Conservation (phyloP, 2,329 filamentous ascomycete species). For the Talaromyces sp. region DNA sequence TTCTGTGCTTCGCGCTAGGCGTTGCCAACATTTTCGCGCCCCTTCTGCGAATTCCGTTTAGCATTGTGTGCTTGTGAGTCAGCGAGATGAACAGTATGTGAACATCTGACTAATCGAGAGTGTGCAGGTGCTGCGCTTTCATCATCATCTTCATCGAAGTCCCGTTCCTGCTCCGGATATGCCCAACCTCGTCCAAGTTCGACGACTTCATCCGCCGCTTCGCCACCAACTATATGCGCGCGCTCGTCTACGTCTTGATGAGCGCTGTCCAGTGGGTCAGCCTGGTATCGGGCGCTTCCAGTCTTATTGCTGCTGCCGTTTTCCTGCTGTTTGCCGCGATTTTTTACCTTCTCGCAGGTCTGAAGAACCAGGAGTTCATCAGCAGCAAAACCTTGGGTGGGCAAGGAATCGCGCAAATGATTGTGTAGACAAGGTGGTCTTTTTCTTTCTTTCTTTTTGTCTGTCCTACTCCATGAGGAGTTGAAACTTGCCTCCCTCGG, state of each 20-base stretch:
- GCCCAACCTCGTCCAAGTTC: conserved; percentile 86
- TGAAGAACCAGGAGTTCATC: conserved; percentile 43
- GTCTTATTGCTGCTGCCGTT: conserved; percentile 79
- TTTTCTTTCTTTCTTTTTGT: not conserved
- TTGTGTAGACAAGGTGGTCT: conserved; percentile 56
- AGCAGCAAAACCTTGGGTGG: conserved; percentile 92
- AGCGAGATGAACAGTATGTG: conserved; percentile 19
- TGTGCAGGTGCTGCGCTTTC: conserved; percentile 60
- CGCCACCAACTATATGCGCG: conserved; percentile 95
- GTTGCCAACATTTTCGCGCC: conserved; percentile 64
- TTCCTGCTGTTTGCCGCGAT: conserved; percentile 69
- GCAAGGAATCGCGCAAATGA: conserved; percentile 94
- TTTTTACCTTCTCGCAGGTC: conserved; percentile 61
- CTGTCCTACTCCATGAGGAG: not conserved
- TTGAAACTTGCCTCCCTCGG: not conserved
- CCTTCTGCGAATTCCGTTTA: conserved; percentile 54
- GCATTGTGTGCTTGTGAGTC: conserved; percentile 53
- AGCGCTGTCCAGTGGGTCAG: conserved; percentile 80
- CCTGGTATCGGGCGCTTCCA: conserved; percentile 58
- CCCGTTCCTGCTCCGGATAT: conserved; percentile 92
- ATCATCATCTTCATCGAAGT: conserved; percentile 83
- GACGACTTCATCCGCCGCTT: conserved; percentile 85
- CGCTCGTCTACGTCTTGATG: conserved; percentile 78
- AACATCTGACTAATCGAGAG: not conserved
- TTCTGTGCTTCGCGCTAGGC: conserved; percentile 62